These are phyloP conservation scores for Ligustrum vulgare DNA, from an alignment of 257 asterid species.

Conservation along the genomic window DNA sequence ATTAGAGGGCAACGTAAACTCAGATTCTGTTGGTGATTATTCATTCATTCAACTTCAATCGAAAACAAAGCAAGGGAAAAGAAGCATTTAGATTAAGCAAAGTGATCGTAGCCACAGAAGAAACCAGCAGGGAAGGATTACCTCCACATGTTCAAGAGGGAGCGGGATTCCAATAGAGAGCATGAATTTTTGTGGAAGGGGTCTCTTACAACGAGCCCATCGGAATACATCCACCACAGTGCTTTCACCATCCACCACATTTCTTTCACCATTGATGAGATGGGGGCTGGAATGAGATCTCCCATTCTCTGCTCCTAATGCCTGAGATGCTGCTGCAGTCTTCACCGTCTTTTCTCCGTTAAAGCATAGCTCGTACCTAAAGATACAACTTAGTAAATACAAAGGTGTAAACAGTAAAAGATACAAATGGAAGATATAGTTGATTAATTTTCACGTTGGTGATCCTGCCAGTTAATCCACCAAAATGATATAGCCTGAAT, in stretches of 20 bases:
- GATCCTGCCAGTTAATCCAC: background rate
- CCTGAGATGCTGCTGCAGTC: constrained; percentile 41
- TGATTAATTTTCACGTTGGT: constrained; percentile 6
- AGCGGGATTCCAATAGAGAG: constrained; percentile 75
- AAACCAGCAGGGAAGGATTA: constrained; percentile 27
- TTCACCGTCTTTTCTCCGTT: constrained; percentile 72
- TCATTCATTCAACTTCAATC: background rate
- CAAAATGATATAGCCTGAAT: constrained; percentile 6
- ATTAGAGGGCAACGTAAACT: background rate
- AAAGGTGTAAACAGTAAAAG: constrained; percentile 4
- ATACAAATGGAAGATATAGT: constrained; percentile 8
- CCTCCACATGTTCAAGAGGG: constrained; percentile 84
- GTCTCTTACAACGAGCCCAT: constrained; percentile 82
- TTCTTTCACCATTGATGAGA: constrained; percentile 56
- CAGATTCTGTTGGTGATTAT: background rate
- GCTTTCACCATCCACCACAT: constrained; percentile 55
- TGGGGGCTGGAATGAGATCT: constrained; percentile 48
- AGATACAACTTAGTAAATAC: constrained; percentile 24
- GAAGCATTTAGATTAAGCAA: background rate
- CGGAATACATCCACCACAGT: constrained; percentile 64
- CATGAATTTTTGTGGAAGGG: constrained; percentile 71
- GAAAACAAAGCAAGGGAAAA: background rate
- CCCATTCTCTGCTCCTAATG: constrained; percentile 59
- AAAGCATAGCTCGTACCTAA: constrained; percentile 92
- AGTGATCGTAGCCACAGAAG: background rate